phyloP scores from a whole-genome alignment of 2,329 filamentous ascomycete genomes.

The Coccinonectria pachysandricola region DNA sequence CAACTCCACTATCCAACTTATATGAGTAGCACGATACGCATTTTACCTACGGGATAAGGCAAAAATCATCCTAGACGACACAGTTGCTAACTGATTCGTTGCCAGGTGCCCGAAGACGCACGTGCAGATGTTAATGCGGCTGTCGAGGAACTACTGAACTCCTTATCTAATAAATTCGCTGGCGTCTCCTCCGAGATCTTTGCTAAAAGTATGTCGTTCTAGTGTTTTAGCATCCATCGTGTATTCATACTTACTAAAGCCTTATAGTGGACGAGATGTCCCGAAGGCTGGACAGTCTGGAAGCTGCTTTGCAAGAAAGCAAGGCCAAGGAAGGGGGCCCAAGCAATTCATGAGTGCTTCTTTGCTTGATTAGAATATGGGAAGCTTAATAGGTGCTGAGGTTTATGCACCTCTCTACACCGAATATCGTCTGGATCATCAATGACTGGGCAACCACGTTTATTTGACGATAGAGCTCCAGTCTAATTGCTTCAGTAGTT shows the following conservation, averaged over 20 bases:
- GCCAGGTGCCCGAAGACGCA: conserved; percentile 34
- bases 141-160: conserved; percentile 78
- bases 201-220: too few relatives aligned
- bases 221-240: conserved; percentile 38
- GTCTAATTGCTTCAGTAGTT: too few relatives aligned
- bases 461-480: conserved; percentile 6
- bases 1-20: too few relatives aligned
- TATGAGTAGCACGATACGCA: too few relatives aligned
- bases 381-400: too few relatives aligned
- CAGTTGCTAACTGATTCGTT: conserved; percentile 11
- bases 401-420: too few relatives aligned
- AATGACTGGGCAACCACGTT: too few relatives aligned
- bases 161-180: conserved; percentile 76
- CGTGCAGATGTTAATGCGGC: conserved; percentile 62
- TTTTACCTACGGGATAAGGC: too few relatives aligned
- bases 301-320: conserved; percentile 56
- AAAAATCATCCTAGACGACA: too few relatives aligned
- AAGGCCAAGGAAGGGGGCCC: conserved; percentile 33
- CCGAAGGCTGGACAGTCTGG: conserved; percentile 70
- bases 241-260: background rate
- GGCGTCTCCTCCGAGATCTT: conserved; percentile 79
- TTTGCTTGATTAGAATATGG: too few relatives aligned
- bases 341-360: conserved; percentile 28
- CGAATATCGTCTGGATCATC: too few relatives aligned
- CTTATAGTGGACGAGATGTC: conserved; percentile 86